phyloP scores from a whole-genome alignment of 306 rosid species.

The Cucurbita maxima region DNA sequence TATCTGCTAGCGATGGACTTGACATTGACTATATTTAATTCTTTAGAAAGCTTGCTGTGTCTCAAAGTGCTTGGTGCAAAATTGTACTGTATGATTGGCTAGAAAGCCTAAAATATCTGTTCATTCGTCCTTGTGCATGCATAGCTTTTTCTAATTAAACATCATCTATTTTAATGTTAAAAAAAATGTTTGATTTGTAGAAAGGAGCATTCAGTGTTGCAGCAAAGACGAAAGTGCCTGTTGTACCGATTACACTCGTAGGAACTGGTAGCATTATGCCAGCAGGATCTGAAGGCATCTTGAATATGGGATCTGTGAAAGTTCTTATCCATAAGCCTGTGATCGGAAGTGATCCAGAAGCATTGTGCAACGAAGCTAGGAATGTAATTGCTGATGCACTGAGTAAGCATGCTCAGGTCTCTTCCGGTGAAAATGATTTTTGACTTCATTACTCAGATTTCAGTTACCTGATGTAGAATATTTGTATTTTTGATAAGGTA shows the following conservation, averaged over 20 bases:
- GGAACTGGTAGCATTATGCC: constrained; percentile 97
- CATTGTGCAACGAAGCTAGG: constrained; percentile 59
- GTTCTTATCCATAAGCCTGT: constrained; percentile 71
- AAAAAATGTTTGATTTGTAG: constrained; percentile 20
- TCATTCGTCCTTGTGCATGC: neutral
- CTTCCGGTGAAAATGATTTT: constrained; percentile 1
- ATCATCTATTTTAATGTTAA: too few relatives aligned
- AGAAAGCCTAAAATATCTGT: neutral
- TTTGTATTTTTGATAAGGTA: neutral
- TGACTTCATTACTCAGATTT: constrained; percentile 11
- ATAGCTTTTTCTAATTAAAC: neutral
- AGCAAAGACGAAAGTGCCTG: constrained; percentile 53
- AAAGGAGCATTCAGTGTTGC: constrained; percentile 98
- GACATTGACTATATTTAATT: neutral
- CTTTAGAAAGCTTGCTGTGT: neutral
- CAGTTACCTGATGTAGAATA: neutral
- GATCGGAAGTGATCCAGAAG: constrained; percentile 39
- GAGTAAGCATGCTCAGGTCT: constrained; percentile 22
- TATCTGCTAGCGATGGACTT: too few relatives aligned
- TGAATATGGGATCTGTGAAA: constrained; percentile 57
- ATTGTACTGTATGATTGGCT: neutral
- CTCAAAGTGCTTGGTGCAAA: neutral
- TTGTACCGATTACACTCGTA: constrained; percentile 73
- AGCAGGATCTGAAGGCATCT: constrained; percentile 57
- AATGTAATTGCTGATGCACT: constrained; percentile 41